A percentile compares a stretch with the other conserved stretches of the same genome.
phyloP scores from a whole-genome alignment of 164 flowering plant species.

The Annona cherimola region DNA sequence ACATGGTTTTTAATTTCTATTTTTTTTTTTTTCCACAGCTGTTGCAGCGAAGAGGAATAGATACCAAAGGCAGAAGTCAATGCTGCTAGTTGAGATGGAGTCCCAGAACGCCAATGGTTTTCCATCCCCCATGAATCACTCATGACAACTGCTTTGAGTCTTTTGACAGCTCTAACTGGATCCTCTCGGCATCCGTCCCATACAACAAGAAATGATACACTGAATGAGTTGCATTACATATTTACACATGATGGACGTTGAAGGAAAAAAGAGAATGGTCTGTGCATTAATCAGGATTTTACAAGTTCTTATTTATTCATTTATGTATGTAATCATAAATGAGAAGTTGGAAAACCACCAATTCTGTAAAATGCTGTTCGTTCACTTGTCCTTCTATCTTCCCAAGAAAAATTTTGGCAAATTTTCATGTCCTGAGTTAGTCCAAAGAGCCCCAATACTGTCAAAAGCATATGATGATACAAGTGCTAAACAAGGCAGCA shows the following conservation, averaged over 20 bases:
- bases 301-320: slow-evolving; percentile 1
- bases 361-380: slow-evolving; percentile 1
- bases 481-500: too few relatives aligned
- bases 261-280: neutral
- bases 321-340: slow-evolving; percentile 1
- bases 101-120: slow-evolving; percentile 77
- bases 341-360: neutral
- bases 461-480: neutral
- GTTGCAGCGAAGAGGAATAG: slow-evolving; percentile 88
- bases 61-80: slow-evolving; percentile 91
- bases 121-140: slow-evolving; percentile 50
- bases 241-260: neutral
- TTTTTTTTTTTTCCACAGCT: slow-evolving; percentile 39
- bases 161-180: too few relatives aligned
- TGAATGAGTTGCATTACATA: neutral
- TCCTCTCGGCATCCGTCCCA: neutral
- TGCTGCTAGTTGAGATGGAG: slow-evolving; percentile 96
- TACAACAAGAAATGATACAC: neutral
- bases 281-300: neutral
- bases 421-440: neutral
- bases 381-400: neutral
- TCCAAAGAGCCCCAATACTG: neutral
- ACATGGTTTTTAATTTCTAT: neutral
- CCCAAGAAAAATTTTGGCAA: slow-evolving; percentile 5
- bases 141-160: slow-evolving; percentile 12